Evolutionary conservation across 371 early-diverging fungal species (phyloP), one percentile per base, ranked within the genome.

Genomic region (Rhizopus microsporus): DNA sequence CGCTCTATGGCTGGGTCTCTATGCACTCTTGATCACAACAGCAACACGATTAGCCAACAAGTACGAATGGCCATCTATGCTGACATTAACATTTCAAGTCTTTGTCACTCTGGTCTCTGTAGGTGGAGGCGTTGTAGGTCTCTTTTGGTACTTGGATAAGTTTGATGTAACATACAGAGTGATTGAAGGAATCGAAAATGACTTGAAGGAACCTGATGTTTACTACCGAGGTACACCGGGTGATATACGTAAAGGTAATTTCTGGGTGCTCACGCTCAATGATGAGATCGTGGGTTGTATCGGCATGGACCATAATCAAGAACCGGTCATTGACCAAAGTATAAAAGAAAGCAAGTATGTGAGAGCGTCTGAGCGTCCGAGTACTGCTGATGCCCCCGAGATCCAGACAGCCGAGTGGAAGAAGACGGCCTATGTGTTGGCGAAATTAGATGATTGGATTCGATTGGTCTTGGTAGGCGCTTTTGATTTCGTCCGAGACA

Each of bases 181-280:
- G 3, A n/a, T 72, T 34, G 60, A 65, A 48, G 77, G 73, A 2
- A 51, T 80, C 4, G 70, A 65, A 23, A 72, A 72, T 43, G 80
- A 80, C 57, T 59, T 80, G 40, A 66, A 60, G 9, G 74, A 80
- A 29, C 68, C 71, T 3, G 61, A 62, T 46, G 54, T 46, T 3
- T 75, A 67, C 38, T 77, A 77, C 56, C 69, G 73, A 7, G 75
- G 77, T 0, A 54, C 58, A 15, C 56, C 65, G 10, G 62, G 62
- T 0, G 44, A 55, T 10, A 34, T 54, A 6, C 60, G 49, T 10
- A 60, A 62, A 54, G 78, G 75, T 43, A 71, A 74, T 16, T 80
- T 80, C 44, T 80, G 80, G 80, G 73, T 80, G 12, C 54, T 80
- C 44, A 80, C 80, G 0, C 57, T 80, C 10, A 67, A 75, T 37